Conservation (phyloP, 202 grass and related monocot species). For the Bolboschoenoplectus hybrid region DNA sequence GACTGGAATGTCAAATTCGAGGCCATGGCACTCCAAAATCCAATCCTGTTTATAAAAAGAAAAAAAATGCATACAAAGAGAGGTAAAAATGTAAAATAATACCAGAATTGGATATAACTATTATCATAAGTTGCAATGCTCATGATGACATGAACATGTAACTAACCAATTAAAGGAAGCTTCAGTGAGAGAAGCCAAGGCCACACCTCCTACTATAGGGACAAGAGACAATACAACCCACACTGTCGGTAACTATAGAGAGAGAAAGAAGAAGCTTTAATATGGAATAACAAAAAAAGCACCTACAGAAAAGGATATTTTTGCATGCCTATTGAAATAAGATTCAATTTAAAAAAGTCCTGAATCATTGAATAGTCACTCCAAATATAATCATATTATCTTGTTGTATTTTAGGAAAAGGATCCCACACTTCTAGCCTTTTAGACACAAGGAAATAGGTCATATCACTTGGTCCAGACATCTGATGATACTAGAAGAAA, state of each 20-base stretch:
- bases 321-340: neutral
- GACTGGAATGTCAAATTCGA: constrained; percentile 47
- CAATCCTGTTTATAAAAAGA: constrained; percentile 28
- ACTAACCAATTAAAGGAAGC: constrained; percentile 66
- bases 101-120: neutral
- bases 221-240: constrained; percentile 55
- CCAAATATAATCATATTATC: neutral
- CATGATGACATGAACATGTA: constrained; percentile 24
- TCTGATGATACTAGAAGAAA: too few relatives aligned
- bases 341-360: neutral
- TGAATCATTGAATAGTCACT: neutral
- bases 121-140: neutral
- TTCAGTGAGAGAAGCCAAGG: constrained; percentile 63
- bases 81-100: neutral
- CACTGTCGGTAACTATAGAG: constrained; percentile 53
- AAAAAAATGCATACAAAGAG: neutral
- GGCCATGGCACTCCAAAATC: constrained; percentile 55
- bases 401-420: neutral
- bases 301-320: neutral
- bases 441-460: too few relatives aligned
- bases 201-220: constrained; percentile 70
- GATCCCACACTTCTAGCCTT: too few relatives aligned
- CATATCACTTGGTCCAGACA: too few relatives aligned
- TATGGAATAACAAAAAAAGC: neutral
- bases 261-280: neutral